A percentile compares a stretch with the other conserved stretches of the same genome.
Conservation (phyloP, 108 stramenopile genomes). For the Asterionellopsis glacialis region DNA sequence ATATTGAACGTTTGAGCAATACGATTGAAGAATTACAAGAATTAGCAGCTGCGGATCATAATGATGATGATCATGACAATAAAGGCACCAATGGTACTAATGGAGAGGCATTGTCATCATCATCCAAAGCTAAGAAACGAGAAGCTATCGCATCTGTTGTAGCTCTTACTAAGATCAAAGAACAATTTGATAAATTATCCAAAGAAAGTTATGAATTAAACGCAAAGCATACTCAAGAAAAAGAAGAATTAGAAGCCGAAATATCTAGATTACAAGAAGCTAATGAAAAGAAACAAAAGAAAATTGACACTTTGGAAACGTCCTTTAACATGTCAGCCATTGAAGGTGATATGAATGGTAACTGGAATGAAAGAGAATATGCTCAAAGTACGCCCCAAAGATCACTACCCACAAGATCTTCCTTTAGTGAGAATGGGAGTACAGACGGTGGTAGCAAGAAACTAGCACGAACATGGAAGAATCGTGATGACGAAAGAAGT, state of each 20-base stretch:
- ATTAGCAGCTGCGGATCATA: not conserved
- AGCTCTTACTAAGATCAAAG: not conserved
- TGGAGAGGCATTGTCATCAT: not conserved
- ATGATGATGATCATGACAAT: not conserved
- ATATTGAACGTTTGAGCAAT: not conserved
- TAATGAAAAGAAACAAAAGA: slow-evolving; percentile 1
- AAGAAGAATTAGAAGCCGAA: not conserved
- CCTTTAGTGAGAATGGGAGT: too few relatives aligned
- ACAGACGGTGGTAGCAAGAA: too few relatives aligned
- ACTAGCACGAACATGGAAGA: too few relatives aligned
- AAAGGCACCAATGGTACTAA: not conserved
- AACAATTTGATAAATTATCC: not conserved
- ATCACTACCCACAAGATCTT: too few relatives aligned
- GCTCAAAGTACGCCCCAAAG: too few relatives aligned
- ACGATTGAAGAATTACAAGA: not conserved
- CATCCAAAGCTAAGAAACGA: not conserved
- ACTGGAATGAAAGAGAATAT: too few relatives aligned
- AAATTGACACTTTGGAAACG: not conserved
- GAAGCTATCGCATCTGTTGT: not conserved
- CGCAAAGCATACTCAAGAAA: not conserved
- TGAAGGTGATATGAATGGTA: too few relatives aligned
- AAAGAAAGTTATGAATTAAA: not conserved
- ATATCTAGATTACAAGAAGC: not conserved
- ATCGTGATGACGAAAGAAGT: too few relatives aligned
- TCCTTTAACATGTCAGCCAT: too few relatives aligned